These are phyloP conservation scores for Neurospora sp. DNA, from an alignment of 495 filamentous ascomycete genomes.

Conservation along the genomic window DNA sequence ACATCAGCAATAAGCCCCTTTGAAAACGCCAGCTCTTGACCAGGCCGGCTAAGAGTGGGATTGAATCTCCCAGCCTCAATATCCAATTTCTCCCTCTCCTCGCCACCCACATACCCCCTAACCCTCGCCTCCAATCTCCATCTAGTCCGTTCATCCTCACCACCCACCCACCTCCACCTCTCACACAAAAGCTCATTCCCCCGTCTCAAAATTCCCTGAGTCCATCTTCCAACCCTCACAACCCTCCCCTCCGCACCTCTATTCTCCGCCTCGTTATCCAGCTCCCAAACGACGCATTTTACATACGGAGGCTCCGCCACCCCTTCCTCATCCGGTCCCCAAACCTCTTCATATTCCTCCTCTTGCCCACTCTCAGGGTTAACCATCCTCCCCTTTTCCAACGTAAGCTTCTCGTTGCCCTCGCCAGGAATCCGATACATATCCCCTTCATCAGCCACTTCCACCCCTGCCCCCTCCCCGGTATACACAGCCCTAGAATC, in stretches of 20 bases:
- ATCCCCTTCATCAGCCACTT: conserved; percentile 39
- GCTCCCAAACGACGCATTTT: conserved; percentile 32
- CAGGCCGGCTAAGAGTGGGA: no score
- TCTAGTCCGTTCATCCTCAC: conserved; percentile 5
- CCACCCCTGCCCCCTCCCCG: not conserved
- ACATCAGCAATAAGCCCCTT: not conserved
- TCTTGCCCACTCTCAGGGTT: conserved; percentile 33
- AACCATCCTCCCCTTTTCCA: conserved; percentile 42
- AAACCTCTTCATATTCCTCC: conserved; percentile 45
- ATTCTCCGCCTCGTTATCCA: conserved; percentile 17
- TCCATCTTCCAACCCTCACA: conserved; percentile 36
- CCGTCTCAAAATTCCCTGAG: conserved; percentile 13
- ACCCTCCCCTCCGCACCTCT: conserved; percentile 10
- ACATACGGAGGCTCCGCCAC: conserved; percentile 20
- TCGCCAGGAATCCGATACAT: conserved; percentile 24
- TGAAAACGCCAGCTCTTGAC: no score
- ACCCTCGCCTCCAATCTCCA: conserved; percentile 6
- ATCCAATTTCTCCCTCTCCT: not conserved
- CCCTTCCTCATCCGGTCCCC: conserved; percentile 41
- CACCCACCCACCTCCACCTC: conserved; percentile 9
- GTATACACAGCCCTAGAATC: conserved; percentile 26
- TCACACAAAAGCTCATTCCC: conserved; percentile 4
- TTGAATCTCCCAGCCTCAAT: not conserved
- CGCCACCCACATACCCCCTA: conserved; percentile 12
- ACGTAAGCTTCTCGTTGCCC: conserved; percentile 24